These are phyloP conservation scores for Hanseniaspora meyeri DNA, from an alignment of 805 yeast genomes.

Conservation along the genomic window DNA sequence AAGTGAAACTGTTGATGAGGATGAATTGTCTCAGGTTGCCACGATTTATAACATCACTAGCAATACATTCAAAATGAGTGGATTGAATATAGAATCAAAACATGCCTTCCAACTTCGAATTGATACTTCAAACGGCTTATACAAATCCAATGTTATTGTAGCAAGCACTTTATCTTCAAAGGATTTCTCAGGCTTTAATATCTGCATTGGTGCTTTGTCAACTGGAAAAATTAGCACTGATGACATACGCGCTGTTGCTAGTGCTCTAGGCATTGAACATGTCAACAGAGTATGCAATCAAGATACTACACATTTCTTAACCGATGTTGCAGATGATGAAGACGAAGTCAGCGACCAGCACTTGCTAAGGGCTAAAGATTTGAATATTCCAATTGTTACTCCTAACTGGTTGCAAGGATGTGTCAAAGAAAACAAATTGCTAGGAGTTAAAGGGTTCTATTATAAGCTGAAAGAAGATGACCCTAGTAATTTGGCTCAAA, in stretches of 20 bases:
- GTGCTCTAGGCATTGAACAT: slow-evolving; percentile 63
- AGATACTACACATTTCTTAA: slow-evolving; percentile 89
- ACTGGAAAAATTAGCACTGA: slow-evolving; percentile 32
- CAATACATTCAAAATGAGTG: slow-evolving; percentile 76
- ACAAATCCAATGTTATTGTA: slow-evolving; percentile 50
- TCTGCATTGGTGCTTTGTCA: slow-evolving; percentile 74
- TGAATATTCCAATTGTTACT: slow-evolving; percentile 83
- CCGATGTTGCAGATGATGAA: slow-evolving; percentile 27
- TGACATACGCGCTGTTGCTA: slow-evolving; percentile 53
- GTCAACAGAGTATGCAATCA: slow-evolving; percentile 29
- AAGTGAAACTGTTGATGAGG: not conserved
- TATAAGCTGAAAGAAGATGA: slow-evolving; percentile 16
- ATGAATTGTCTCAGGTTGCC: slow-evolving; percentile 45
- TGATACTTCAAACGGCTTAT: slow-evolving; percentile 84
- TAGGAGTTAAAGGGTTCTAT: slow-evolving; percentile 83
- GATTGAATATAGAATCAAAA: slow-evolving; percentile 73
- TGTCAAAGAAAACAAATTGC: slow-evolving; percentile 73
- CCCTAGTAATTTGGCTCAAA: not conserved
- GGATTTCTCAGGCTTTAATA: slow-evolving; percentile 81
- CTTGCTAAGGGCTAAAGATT: slow-evolving; percentile 64
- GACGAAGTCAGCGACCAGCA: slow-evolving; percentile 33
- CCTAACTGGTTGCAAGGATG: slow-evolving; percentile 98
- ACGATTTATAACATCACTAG: slow-evolving; percentile 66
- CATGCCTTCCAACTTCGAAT: slow-evolving; percentile 70
- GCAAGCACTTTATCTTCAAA: slow-evolving; percentile 92